Conservation (phyloP, 768 basidiomycete species). For the Coprinopsis cinerea region DNA sequence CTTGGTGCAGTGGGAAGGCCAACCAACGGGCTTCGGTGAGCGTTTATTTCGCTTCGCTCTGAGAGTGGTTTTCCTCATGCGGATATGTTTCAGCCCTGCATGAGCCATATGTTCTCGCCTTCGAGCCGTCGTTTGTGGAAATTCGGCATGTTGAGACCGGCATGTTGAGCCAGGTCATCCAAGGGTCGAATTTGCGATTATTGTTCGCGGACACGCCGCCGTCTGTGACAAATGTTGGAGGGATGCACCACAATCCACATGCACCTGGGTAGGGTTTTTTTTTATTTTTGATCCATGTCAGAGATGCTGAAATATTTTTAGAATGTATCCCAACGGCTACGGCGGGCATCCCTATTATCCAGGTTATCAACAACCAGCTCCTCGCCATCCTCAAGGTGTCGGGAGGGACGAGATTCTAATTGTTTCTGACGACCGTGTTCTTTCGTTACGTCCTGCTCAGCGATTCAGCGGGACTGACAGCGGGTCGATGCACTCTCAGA, state of each 20-base stretch:
- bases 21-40: slow-evolving; percentile 91
- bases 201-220: slow-evolving; percentile 93
- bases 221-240: slow-evolving; percentile 61
- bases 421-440: slow-evolving; percentile 82
- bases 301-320: slow-evolving; percentile 6
- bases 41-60: slow-evolving; percentile 6
- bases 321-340: slow-evolving; percentile 27
- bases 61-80: background rate
- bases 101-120: slow-evolving; percentile 94
- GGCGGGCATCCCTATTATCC: slow-evolving; percentile 13
- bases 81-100: slow-evolving; percentile 64
- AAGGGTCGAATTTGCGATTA: slow-evolving; percentile 83
- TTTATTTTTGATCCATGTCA: background rate
- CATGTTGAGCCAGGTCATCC: slow-evolving; percentile 88
- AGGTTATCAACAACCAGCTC: slow-evolving; percentile 6
- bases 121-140: slow-evolving; percentile 95
- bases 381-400: slow-evolving; percentile 41
- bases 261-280: slow-evolving; percentile 19
- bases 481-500: slow-evolving; percentile 39
- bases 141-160: slow-evolving; percentile 94
- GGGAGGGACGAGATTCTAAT: slow-evolving; percentile 83
- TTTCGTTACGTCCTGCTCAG: slow-evolving; percentile 52
- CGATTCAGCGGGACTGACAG: slow-evolving; percentile 34
- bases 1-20: slow-evolving; percentile 96
- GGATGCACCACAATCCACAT: slow-evolving; percentile 31